These are phyloP conservation scores for Quercus engelmannii DNA, from an alignment of 306 rosid genomes.

Conservation along the genomic window DNA sequence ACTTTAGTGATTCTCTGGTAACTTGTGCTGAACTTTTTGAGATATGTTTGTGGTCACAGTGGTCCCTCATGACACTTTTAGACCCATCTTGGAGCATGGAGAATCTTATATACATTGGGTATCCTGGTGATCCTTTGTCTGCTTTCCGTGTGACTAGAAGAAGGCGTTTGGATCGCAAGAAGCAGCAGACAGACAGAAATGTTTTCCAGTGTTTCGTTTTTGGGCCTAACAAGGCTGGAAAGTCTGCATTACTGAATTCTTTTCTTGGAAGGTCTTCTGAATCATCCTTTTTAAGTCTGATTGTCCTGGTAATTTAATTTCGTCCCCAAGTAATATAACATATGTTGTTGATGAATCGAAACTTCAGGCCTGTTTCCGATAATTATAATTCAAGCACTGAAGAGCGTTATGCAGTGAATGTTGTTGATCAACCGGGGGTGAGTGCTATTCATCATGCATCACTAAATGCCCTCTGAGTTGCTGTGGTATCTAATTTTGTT, in stretches of 20 bases:
- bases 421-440: conserved; percentile 51
- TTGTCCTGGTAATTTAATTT: neutral
- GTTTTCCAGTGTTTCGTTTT: conserved; percentile 92
- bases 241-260: conserved; percentile 79
- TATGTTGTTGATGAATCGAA: conserved; percentile 21
- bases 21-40: neutral
- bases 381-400: conserved; percentile 58
- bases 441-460: conserved; percentile 15
- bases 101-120: conserved; percentile 89
- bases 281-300: neutral
- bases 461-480: neutral
- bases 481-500: neutral
- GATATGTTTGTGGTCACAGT: conserved; percentile 44
- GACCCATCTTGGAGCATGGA: conserved; percentile 79
- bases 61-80: conserved; percentile 93
- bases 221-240: conserved; percentile 92
- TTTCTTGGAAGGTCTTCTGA: conserved; percentile 73
- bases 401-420: conserved; percentile 78
- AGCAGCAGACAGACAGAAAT: conserved; percentile 74
- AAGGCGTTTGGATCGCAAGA: conserved; percentile 84
- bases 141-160: conserved; percentile 76
- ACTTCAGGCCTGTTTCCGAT: conserved; percentile 63
- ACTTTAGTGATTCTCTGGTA: neutral
- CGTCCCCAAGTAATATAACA: neutral
- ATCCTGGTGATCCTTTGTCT: conserved; percentile 68